Percentiles rank a stretch among this genome's conserved stretches.
phyloP scores from a whole-genome alignment of 192 early-diverging fungal genomes.

The Piromyces finnis region DNA sequence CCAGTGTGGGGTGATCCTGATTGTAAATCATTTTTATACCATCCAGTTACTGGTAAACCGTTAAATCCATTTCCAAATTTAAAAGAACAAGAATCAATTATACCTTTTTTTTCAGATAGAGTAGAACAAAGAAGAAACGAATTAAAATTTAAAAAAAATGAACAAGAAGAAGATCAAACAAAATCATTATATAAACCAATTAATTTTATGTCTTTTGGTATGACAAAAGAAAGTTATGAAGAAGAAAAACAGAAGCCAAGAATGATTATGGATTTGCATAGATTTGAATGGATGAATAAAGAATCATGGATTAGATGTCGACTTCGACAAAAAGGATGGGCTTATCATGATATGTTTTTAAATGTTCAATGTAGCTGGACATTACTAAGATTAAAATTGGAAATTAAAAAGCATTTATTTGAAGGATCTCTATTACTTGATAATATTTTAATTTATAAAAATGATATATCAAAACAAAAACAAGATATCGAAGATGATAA shows the following conservation, averaged over 20 bases:
- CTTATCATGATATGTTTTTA: not conserved
- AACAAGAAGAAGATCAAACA: not conserved
- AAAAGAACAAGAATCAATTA: not conserved
- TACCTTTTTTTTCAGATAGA: not conserved
- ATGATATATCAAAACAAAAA: not conserved
- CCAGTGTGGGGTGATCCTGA: not conserved
- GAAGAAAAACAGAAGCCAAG: not conserved
- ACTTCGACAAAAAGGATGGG: not conserved
- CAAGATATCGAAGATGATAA: not conserved
- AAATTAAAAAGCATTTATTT: not conserved
- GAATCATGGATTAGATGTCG: not conserved
- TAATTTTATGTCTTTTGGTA: not conserved
- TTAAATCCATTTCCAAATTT: not conserved
- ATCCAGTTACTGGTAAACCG: not conserved
- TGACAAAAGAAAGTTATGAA: not conserved
- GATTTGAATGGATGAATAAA: not conserved
- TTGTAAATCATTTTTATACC: not conserved
- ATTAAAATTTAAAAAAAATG: not conserved
- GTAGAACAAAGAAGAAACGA: not conserved
- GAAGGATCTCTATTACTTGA: not conserved
- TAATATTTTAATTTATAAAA: not conserved
- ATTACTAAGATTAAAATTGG: not conserved
- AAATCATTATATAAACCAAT: not conserved
- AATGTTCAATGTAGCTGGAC: not conserved
- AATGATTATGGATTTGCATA: not conserved